A percentile compares a stretch with the other conserved stretches of the same genome.
These are phyloP conservation scores for Skeletonema menzelii DNA, from an alignment of 108 stramenopile genomes.

Conservation along the genomic window DNA sequence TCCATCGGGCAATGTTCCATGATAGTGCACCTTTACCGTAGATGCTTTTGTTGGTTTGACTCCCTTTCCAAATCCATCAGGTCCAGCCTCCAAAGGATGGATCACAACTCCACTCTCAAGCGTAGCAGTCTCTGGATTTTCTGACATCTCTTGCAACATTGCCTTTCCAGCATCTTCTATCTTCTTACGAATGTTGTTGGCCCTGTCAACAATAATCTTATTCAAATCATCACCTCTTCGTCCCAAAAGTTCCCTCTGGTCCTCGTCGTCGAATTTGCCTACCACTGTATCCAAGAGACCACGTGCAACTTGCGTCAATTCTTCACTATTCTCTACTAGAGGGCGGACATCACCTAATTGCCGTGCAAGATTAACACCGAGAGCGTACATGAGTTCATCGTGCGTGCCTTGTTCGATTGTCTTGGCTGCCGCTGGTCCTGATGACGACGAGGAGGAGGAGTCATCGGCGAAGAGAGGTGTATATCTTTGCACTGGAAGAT, in stretches of 20 bases:
- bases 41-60: constrained; percentile 65
- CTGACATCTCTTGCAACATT: constrained; percentile 75
- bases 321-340: constrained; percentile 72
- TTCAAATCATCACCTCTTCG: constrained; percentile 72
- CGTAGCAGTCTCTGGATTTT: constrained; percentile 60
- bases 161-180: constrained; percentile 67
- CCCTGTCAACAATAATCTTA: constrained; percentile 64
- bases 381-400: constrained; percentile 81
- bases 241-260: constrained; percentile 52
- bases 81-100: constrained; percentile 73
- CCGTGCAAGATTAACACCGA: constrained; percentile 75
- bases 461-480: constrained; percentile 23
- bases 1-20: constrained; percentile 85
- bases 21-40: constrained; percentile 79
- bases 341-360: constrained; percentile 77
- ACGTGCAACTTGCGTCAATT: constrained; percentile 76
- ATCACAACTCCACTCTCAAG: constrained; percentile 70
- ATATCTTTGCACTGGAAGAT: not conserved
- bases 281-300: constrained; percentile 81
- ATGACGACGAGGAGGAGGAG: not conserved
- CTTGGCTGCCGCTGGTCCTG: constrained; percentile 11
- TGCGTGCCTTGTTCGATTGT: constrained; percentile 69
- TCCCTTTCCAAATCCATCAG: constrained; percentile 70
- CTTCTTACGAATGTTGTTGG: constrained; percentile 68
- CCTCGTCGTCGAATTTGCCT: constrained; percentile 73